A percentile compares a stretch with the other conserved stretches of the same genome.
These are phyloP conservation scores for Suillus ampliporus DNA, from an alignment of 768 basidiomycete species.

Conservation along the genomic window DNA sequence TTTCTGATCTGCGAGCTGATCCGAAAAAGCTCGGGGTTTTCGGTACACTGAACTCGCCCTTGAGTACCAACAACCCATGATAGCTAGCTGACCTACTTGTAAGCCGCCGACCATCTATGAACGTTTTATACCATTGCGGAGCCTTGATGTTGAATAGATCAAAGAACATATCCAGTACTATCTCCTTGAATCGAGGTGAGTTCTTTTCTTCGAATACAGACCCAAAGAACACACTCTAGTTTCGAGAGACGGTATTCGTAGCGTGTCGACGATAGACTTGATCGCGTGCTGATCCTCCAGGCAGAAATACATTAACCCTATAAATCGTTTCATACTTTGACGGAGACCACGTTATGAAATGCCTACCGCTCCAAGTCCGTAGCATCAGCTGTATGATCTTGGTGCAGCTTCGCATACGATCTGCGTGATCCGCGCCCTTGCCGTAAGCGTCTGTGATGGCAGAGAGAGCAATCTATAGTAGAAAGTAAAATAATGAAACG, in stretches of 20 bases:
- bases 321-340: conserved; percentile 15
- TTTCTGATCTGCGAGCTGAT: conserved; percentile 40
- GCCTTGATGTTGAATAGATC: conserved; percentile 90
- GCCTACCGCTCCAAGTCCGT: conserved; percentile 91
- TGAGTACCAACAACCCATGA: conserved; percentile 8
- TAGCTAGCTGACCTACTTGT: conserved; percentile 64
- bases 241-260: conserved; percentile 87
- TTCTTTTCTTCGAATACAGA: not conserved
- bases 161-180: conserved; percentile 93
- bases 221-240: conserved; percentile 60
- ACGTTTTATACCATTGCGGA: conserved; percentile 92
- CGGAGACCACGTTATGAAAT: not conserved
- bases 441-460: conserved; percentile 94
- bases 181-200: conserved; percentile 64
- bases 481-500: not conserved
- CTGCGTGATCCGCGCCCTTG: conserved; percentile 76
- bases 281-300: conserved; percentile 89
- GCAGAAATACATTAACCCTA: conserved; percentile 93
- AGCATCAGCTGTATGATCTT: conserved; percentile 84
- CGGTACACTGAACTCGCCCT: conserved; percentile 62
- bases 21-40: conserved; percentile 49
- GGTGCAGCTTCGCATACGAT: conserved; percentile 78
- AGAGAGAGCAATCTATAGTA: conserved; percentile 75
- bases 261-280: conserved; percentile 79
- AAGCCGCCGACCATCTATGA: conserved; percentile 85